Percentiles rank a stretch among this genome's conserved stretches.
These are phyloP conservation scores for Cyberlindnera maritima DNA, from an alignment of 805 yeast genomes.

Conservation along the genomic window DNA sequence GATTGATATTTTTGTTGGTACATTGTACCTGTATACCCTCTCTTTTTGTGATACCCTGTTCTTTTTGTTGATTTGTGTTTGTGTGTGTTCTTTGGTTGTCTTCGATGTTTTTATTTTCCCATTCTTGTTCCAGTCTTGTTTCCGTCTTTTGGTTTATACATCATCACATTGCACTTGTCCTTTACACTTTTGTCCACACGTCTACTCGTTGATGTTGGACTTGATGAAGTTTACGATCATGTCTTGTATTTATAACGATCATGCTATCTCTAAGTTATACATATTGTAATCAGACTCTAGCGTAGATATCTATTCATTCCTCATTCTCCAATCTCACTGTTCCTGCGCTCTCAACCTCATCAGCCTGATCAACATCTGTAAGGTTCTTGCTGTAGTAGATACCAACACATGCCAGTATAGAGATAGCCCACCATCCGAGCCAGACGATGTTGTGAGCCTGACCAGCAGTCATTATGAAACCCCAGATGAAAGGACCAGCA, in stretches of 20 bases:
- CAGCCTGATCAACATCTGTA: slow-evolving; percentile 5
- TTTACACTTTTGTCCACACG: neutral
- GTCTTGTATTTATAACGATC: slow-evolving; percentile 9
- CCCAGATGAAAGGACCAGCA: slow-evolving; percentile 18
- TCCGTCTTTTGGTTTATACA: neutral
- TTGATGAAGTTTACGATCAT: slow-evolving; percentile 9
- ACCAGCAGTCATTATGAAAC: slow-evolving; percentile 6
- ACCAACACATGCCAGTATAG: slow-evolving; percentile 2
- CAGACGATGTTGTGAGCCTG: slow-evolving; percentile 6
- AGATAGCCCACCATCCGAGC: slow-evolving; percentile 13
- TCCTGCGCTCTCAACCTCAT: neutral
- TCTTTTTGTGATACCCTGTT: neutral
- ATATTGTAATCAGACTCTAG: too few species aligned
- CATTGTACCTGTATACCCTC: neutral
- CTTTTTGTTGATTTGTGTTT: neutral
- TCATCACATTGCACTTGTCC: neutral
- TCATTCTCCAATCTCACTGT: neutral
- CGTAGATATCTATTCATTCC: neutral
- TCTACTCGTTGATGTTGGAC: neutral
- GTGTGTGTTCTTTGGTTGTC: neutral
- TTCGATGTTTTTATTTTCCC: neutral
- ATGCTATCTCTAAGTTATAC: neutral
- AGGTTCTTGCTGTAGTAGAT: slow-evolving; percentile 5
- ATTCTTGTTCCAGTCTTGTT: neutral
- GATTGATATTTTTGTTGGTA: too few species aligned